Base-by-base conservation (phyloP, 2,329 filamentous ascomycete genomes). In the Trichophaea hybrida region DNA sequence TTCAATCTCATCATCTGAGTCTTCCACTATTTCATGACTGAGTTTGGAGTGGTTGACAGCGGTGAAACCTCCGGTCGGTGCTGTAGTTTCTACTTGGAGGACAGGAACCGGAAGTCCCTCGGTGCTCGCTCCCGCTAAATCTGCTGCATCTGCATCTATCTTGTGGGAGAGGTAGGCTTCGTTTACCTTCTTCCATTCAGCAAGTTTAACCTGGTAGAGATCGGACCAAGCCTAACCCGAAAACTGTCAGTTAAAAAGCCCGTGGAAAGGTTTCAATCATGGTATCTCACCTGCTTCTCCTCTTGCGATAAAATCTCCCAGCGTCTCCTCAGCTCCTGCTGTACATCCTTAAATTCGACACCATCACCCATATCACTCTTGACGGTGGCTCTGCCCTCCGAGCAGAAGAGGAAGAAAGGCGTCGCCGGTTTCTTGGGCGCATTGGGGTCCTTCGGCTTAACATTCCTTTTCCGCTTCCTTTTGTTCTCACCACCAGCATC, bases 361-460 rank as follows among this genome's bases (percentile, higher is more conserved):
- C 82, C 78, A n/a, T 80, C 71, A 24, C 85, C 86, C 8, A 94
- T 79, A 68, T 94, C 88, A 37, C 77, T 78, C 59, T 86, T 84
- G 67, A 97, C 93, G 71, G 87, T 84, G 55, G 83, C 80, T 54
- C 93, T 86, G 65, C 88, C 88, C 65, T 86, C 84, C 72, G 94
- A 86, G 78, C 94, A 88, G 76, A 89, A 97, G 62, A 96, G 77
- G 77, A 97, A 95, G 77, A 94, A 96, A 1, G 91, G 89, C 5
- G 91, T 97, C 70, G 96, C 74, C 6, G 91, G 90, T 55, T 90
- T 83, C 80, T 96, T 97, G 61, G 91, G 91, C 5, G 90, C 90
- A 72, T 95, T 94, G 67, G 90, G 90, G 72, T 97, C 91, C 70
- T 86, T 67, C 33, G 64, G 62, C 38, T 67, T 67, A 40, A 59